Base-by-base conservation (phyloP, 805 yeast genomes). In the Wickerhamiella vanderwaltii region DNA sequence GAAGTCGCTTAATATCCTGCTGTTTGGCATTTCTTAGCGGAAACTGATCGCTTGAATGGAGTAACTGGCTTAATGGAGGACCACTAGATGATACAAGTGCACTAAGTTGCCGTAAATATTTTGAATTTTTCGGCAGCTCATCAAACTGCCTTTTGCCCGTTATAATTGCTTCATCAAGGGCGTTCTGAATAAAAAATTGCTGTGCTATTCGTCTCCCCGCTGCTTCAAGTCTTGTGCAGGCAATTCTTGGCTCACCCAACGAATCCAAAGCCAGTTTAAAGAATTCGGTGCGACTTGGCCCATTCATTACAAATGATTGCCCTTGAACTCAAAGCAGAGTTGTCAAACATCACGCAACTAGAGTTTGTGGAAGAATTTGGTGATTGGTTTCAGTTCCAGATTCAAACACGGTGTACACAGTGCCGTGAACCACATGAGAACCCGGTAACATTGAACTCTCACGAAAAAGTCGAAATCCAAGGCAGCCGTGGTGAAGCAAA, bases 401-500 rank as follows among this genome's bases (percentile, higher is more conserved):
- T 88, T 62, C 69, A 66, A 43, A 67, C 86, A 12, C 71, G 71
- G 48, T 88, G 98, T 58, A 77, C 79, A 1, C 68, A 71, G 29
- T 88, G 98, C 61, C 73, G 87, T 47, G 93, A 83, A 47, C 60
- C 58, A 6, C 94, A 88, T 58, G 72, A 71, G 16, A 82, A 85
- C 50, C 73, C 74, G 12, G 71, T 85, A 22, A 66, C 72, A 18
- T 75, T 87, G 54, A 80, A 81, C 58, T 62, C 74, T 43, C 72
- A 69, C 49, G 94, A 46, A 32, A 37, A 30, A 35, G 47, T 57
- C 37, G 61, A 59, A 19, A 64, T 84, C 19, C 58, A 71, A 1
- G 85, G 83, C 0, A 73, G 87, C 32, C 70, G 77, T 46, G 95
- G 95, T 11, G 83, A 77, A 46, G 93, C 95, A 6, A 82, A 77